These are phyloP conservation scores for Hygrophorus pudorinus DNA, from an alignment of 768 basidiomycete species.

Conservation along the genomic window DNA sequence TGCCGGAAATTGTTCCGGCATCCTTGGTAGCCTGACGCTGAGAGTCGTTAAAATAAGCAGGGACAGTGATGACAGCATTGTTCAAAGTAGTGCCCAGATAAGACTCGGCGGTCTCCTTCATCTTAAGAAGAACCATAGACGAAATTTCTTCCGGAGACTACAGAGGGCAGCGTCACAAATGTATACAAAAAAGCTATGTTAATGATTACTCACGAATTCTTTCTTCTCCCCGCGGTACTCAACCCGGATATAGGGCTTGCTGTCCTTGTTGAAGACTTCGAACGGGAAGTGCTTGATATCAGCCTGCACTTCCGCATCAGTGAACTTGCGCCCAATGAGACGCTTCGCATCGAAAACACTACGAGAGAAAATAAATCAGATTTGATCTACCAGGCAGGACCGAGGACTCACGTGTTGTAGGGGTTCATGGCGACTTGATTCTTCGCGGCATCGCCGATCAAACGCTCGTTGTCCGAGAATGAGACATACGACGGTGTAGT, in stretches of 20 bases:
- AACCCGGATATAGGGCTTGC: constrained; percentile 94
- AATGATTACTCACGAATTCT: constrained; percentile 62
- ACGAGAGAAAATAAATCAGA: not conserved
- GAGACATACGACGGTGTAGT: constrained; percentile 99
- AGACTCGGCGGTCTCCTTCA: constrained; percentile 99
- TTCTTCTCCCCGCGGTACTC: constrained; percentile 92
- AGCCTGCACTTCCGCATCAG: constrained; percentile 77
- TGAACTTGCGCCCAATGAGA: constrained; percentile 94
- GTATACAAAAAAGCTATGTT: not conserved
- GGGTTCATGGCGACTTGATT: constrained; percentile 99
- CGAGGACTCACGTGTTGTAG: constrained; percentile 56
- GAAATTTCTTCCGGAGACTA: constrained; percentile 95
- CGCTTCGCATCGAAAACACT: constrained; percentile 96
- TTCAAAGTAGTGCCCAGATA: constrained; percentile 98
- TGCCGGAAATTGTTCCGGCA: constrained; percentile 94
- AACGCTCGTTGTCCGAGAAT: constrained; percentile 91
- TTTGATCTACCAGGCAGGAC: not conserved
- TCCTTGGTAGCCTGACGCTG: constrained; percentile 99
- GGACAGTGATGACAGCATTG: constrained; percentile 98
- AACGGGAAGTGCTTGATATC: constrained; percentile 93
- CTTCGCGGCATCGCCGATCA: constrained; percentile 98
- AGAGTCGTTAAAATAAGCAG: constrained; percentile 99
- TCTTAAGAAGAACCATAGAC: constrained; percentile 99
- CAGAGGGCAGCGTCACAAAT: constrained; percentile 18
- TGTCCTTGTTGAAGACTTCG: constrained; percentile 91